Evolutionary conservation across 192 early-diverging fungal genomes (phyloP).

Genomic region (Dissophora globulifera): DNA sequence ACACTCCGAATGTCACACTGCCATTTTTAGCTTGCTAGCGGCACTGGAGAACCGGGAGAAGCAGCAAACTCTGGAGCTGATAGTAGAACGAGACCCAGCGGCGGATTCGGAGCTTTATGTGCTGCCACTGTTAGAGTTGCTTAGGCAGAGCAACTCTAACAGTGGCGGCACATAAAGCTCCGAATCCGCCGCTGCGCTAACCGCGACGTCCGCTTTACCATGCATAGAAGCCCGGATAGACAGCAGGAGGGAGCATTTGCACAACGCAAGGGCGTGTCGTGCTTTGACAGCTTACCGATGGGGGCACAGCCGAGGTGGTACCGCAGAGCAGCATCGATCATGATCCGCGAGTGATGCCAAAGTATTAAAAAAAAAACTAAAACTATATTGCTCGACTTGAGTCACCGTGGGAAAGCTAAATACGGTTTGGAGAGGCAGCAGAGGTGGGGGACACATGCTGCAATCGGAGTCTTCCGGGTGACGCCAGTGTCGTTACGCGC

Average conservation of each 20-base stretch:
- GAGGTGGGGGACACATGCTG: too few species aligned
- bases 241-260: background rate
- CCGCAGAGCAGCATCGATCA: conserved; percentile 11
- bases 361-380: too few species aligned
- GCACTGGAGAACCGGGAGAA: conserved; percentile 24
- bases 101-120: conserved; percentile 42
- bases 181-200: too few species aligned
- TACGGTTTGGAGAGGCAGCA: too few species aligned
- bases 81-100: conserved; percentile 23
- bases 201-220: too few species aligned
- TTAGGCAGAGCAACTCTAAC: background rate
- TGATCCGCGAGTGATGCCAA: background rate
- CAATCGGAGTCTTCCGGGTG: too few species aligned
- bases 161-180: too few species aligned
- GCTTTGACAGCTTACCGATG: conserved; percentile 14
- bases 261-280: background rate
- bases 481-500: too few species aligned
- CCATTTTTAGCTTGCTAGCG: conserved; percentile 16
- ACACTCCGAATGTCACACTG: background rate
- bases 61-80: conserved; percentile 20
- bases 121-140: conserved; percentile 2
- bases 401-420: too few species aligned
- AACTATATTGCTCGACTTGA: too few species aligned
- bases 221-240: too few species aligned
- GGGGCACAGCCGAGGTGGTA: conserved; percentile 25